Evolutionary conservation across 768 basidiomycete species (phyloP).

Genomic region (Lactarius pseudohatsudake): DNA sequence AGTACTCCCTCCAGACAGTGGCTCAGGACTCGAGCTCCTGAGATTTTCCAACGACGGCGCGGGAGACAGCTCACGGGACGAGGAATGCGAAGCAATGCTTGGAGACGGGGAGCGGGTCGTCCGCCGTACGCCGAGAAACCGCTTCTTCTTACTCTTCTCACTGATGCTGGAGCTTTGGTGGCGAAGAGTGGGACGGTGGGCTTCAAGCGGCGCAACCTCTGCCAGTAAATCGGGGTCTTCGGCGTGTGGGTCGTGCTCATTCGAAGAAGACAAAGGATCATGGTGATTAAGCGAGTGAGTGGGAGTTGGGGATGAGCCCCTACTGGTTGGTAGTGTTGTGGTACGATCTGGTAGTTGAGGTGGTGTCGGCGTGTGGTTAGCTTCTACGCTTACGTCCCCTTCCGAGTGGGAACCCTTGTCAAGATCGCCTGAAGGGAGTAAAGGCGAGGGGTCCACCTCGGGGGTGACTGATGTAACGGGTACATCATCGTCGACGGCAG

Average conservation of each 20-base stretch:
- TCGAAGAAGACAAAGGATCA: neutral
- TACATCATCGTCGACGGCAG: slow-evolving; percentile 31
- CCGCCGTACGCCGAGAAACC: slow-evolving; percentile 23
- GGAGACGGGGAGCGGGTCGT: slow-evolving; percentile 21
- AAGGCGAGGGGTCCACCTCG: slow-evolving; percentile 30
- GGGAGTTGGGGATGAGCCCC: slow-evolving; percentile 18
- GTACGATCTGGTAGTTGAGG: neutral
- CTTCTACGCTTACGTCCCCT: slow-evolving; percentile 31
- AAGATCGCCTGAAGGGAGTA: slow-evolving; percentile 26
- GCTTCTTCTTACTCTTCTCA: slow-evolving; percentile 22
- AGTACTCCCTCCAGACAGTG: neutral
- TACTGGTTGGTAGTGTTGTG: slow-evolving; percentile 4
- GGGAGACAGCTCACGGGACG: slow-evolving; percentile 25
- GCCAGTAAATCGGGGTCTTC: slow-evolving; percentile 9
- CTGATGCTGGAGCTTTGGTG: slow-evolving; percentile 20
- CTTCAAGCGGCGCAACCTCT: slow-evolving; percentile 10
- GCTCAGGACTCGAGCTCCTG: slow-evolving; percentile 15
- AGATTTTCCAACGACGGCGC: slow-evolving; percentile 18
- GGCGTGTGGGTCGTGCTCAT: neutral
- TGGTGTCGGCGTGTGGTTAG: slow-evolving; percentile 4
- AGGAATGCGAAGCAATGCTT: slow-evolving; percentile 9
- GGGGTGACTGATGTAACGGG: slow-evolving; percentile 39
- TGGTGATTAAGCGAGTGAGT: slow-evolving; percentile 2
- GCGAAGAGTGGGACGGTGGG: slow-evolving; percentile 15
- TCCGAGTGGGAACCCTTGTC: slow-evolving; percentile 37